Base-by-base conservation (phyloP, 2,329 filamentous ascomycete genomes). In the Paracamarosporium sp. region DNA sequence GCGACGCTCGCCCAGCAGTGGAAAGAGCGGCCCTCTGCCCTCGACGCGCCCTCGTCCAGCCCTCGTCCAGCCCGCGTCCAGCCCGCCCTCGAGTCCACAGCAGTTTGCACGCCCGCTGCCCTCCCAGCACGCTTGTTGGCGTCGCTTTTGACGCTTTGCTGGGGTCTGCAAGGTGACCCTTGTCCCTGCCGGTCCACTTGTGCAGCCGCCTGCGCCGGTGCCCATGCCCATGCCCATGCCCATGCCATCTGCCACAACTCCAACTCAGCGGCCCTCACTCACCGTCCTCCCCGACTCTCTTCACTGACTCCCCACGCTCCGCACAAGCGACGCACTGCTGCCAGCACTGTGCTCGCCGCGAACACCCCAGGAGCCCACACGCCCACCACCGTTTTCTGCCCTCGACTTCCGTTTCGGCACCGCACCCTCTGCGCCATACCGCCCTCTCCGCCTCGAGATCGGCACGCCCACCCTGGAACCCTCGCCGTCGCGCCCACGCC, bases 211-310 rank as follows among this genome's bases (percentile, higher is more conserved):
- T 22, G 35, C 25, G 24, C 33, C 44, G 12, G 33, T 6, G 28
- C 31, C 41, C n/a, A n/a, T 45, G 40, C 50, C 40, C 40, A 43
- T 43, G 40, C 40, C 40, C 40, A 43, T 43, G 17, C 36, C 36
- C 36, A 31, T 48, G 53, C 53, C 46, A 38, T 50, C 50, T 52
- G 46, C 47, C 50, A 44, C 47, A 38, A 50, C 50, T 52, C 41
- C 54, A 46, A 15, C 40, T 27, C 51, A 53, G 24, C 36, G 15
- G 31, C 22, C 31, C 45, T 50, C 47, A 38, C 45, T 50, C 47
- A 38, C 22, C 47, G 47, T 48, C 53, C 43, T 46, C 51, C 44
- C 47, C 47, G 15, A 28, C 47, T 40, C 33, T 40, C 33, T 22
- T 40, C 33, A 38, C 47, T 12, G 8, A 30, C 55, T 36, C 33